Base-by-base conservation (phyloP, 2,329 filamentous ascomycete genomes). In the Hypomyces rosellus region DNA sequence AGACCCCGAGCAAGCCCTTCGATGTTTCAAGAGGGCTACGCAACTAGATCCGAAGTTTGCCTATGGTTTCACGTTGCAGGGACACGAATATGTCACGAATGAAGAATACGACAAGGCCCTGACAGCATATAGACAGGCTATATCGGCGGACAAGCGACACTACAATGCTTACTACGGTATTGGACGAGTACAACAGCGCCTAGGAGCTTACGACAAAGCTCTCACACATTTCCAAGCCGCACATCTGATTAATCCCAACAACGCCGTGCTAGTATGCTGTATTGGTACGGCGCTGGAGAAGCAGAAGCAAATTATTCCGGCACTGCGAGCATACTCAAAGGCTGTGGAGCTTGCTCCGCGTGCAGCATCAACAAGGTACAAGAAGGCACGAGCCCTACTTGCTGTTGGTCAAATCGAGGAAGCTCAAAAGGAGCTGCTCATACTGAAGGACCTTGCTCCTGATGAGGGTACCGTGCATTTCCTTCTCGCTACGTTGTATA, bases 111-210 rank as follows among this genome's bases (percentile, higher is more conserved):
- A 97, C 65, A 96, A 96, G 65, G 93, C 93, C 0, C 79, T 96
- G 41, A 82, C 85, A 37, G 86, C 89, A 2, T 99, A 96, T 67
- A 83, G 95, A 34, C 82, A 85, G 48, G 91, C 89, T 2, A 88
- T 99, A 58, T 81, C 85, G 41, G 89, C 89, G 1, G 91, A 99
- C 62, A 83, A 81, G 49, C 84, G 92, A 16, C 92, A 96, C 65
- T 99, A 97, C 73, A 96, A 96, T 64, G 93, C 92, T n/a, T 97
- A 95, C 81, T 99, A 97, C 65, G 93, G 93, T 58, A 83, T 87
- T 50, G 84, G 82, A 30, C 77, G 80, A 53, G 90, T 96, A 1
- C 93, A 92, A 61, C 89, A 95, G 67, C 92, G 91, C 63, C 81
- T 95, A 61, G 91, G 90, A 62, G 91, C 89, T 65, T 91, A 89